Evolutionary conservation across 1,284 basidiomycete genomes (phyloP).

Genomic region (Cryptococcus depauperatus): DNA sequence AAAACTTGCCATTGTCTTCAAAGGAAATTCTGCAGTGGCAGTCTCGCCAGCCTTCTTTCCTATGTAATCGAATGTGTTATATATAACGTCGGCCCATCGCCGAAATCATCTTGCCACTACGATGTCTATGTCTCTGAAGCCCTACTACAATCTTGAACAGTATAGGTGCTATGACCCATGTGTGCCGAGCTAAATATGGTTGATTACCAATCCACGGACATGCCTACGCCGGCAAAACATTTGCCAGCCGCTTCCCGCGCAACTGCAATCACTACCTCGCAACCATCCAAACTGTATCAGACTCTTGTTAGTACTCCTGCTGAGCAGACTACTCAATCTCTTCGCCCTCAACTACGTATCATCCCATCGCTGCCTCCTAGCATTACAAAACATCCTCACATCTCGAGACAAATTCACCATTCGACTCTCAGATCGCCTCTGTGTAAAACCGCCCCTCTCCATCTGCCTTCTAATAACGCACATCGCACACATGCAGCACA

Average conservation of each 20-base stretch:
- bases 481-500: neutral
- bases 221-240: neutral
- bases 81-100: too few relatives aligned
- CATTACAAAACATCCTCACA: neutral
- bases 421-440: too few relatives aligned
- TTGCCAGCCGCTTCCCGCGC: neutral
- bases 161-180: neutral
- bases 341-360: neutral
- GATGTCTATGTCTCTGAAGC: too few relatives aligned
- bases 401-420: neutral
- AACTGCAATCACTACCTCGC: neutral
- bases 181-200: neutral
- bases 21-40: neutral
- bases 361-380: neutral
- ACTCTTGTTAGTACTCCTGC: neutral
- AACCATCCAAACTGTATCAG: neutral
- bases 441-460: neutral
- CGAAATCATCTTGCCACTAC: too few relatives aligned
- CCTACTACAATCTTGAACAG: neutral
- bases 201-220: neutral
- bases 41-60: too few relatives aligned
- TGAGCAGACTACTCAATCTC: neutral
- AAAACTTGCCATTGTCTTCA: neutral
- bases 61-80: too few relatives aligned
- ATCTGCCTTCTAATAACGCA: neutral